Base-by-base conservation (phyloP, 192 early-diverging fungal species). In the Pilaira anomala region DNA sequence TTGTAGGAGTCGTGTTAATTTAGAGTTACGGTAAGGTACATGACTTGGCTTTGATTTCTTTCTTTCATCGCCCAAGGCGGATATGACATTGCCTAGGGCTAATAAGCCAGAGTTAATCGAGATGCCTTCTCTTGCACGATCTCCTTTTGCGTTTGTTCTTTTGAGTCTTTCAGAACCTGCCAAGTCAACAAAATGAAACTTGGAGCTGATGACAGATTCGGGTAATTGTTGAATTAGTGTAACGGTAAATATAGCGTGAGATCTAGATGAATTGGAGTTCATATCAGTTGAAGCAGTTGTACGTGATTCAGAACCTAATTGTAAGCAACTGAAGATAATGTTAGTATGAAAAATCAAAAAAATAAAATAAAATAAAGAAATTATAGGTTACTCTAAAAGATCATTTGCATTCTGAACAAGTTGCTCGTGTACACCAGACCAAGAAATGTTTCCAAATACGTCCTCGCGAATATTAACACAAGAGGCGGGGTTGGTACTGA, bases 151-250 rank as follows among this genome's bases (percentile, higher is more conserved):
- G 63, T 91, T 81, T 4, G 95, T 99, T 65, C 89, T 80, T 74
- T 97, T 97, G 77, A 84, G 76, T 64, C 91, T 80, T 80, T 99
- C 96, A 14, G 93, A 96, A 26, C 97, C 97, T 18, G 97, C 96
- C 71, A 99, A 78, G 82, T 99, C 97, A 24, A 99, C 97, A 85
- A 99, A 99, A 63, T 97, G 90, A 64, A 99, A 96, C 78, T 98
- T 99, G 42, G 62, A 65, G 25, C 46, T 36, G 13, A 52, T 28
- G 19, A 29, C 45, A 13, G 28, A 29, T 62, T 44, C 26, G 49
- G 80, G 60, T 30, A 72, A 72, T 29, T 85, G 78, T 73, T 99
- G 97, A 57, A 85, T 82, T 63, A 99, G 81, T 19, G 87, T 88
- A 9, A 99, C 85, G 0, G 90, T 87, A 73, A 97, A 98, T 46